Conservation (phyloP, 768 basidiomycete genomes). For the Atractiella rhizophila region DNA sequence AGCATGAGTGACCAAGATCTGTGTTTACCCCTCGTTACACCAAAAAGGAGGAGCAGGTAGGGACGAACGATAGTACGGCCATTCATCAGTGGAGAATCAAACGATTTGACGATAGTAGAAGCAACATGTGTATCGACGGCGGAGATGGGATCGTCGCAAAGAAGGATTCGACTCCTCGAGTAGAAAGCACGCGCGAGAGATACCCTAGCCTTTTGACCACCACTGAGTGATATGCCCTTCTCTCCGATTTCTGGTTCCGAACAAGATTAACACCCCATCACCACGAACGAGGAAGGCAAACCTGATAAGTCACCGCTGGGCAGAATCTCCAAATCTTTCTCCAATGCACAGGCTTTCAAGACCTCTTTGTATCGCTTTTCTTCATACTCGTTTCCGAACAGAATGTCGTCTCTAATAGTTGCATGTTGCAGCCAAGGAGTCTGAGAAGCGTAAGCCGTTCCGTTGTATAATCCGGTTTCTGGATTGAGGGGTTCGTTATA, state of each 20-base stretch:
- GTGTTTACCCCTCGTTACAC: too few relatives aligned
- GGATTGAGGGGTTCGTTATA: too few relatives aligned
- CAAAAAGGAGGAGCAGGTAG: too few relatives aligned
- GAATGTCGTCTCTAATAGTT: conserved; percentile 51
- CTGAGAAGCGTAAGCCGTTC: conserved; percentile 40
- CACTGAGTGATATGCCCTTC: conserved; percentile 7
- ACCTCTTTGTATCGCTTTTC: conserved; percentile 38
- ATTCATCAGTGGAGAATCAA: too few relatives aligned
- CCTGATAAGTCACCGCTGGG: conserved; percentile 49
- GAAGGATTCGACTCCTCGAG: conserved; percentile 38
- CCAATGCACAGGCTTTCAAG: conserved; percentile 46
- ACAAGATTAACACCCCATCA: too few relatives aligned
- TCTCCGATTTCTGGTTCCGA: too few relatives aligned
- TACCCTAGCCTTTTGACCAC: conserved; percentile 19
- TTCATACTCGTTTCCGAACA: conserved; percentile 42
- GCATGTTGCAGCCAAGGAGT: conserved; percentile 46
- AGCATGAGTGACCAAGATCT: too few relatives aligned
- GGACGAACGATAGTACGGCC: too few relatives aligned
- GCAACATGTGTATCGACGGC: conserved; percentile 38
- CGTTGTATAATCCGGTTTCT: conserved; percentile 31
- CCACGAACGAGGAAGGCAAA: too few relatives aligned
- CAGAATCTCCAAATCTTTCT: conserved; percentile 40
- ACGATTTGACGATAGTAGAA: too few relatives aligned
- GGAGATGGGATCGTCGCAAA: conserved; percentile 11
- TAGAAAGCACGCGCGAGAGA: conserved; percentile 71